Evolutionary conservation across 2,329 filamentous ascomycete genomes (phyloP).

Genomic region (Cytospora paraplurivora): DNA sequence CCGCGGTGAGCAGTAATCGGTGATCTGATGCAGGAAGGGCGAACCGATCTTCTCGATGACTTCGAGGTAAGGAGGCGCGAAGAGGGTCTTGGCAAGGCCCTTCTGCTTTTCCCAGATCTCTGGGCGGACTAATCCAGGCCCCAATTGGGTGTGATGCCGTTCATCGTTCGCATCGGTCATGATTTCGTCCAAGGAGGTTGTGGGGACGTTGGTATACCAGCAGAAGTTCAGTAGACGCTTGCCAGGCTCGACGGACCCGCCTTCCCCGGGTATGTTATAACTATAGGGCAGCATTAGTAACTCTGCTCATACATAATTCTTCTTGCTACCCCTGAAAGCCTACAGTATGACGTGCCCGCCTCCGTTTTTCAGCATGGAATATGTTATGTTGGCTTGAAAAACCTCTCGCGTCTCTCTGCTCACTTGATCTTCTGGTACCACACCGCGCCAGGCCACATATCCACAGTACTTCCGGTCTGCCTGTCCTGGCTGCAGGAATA

Average conservation of each 20-base stretch:
- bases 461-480: constrained; percentile 40
- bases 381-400: constrained; percentile 31
- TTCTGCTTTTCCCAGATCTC: constrained; percentile 41
- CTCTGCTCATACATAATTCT: too few species aligned
- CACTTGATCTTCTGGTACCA: constrained; percentile 42
- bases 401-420: constrained; percentile 38
- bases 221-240: constrained; percentile 48
- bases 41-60: constrained; percentile 41
- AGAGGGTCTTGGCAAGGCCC: constrained; percentile 35
- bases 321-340: neutral
- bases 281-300: too few species aligned
- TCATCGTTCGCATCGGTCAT: constrained; percentile 40
- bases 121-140: constrained; percentile 39
- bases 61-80: constrained; percentile 45
- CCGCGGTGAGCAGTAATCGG: constrained; percentile 40
- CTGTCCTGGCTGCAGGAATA: constrained; percentile 34
- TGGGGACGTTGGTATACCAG: constrained; percentile 46
- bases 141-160: constrained; percentile 40
- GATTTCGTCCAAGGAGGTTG: constrained; percentile 39
- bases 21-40: constrained; percentile 47
- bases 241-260: constrained; percentile 43
- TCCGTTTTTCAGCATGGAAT: too few species aligned
- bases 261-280: constrained; percentile 46
- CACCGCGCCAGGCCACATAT: constrained; percentile 47
- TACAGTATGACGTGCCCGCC: constrained; percentile 17